phyloP scores from a whole-genome alignment of 2,329 filamentous ascomycete genomes.

The Talaromyces albobiverticillius region DNA sequence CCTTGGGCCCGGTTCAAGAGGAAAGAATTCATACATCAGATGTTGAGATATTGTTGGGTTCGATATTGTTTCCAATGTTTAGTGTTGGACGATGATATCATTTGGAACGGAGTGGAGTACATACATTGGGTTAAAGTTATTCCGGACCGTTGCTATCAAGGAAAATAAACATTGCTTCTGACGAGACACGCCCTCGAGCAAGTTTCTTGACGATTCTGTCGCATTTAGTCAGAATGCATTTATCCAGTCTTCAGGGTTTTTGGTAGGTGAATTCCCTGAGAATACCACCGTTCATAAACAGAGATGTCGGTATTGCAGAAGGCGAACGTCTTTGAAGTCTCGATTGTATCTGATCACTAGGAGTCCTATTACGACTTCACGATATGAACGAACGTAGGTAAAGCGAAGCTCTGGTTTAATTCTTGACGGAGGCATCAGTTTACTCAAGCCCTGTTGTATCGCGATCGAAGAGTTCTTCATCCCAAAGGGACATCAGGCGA shows the following conservation, averaged over 20 bases:
- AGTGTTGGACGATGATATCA: constrained; percentile 6
- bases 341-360: constrained; percentile 42
- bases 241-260: constrained; percentile 11
- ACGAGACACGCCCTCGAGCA: no score
- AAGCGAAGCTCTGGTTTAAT: constrained; percentile 20
- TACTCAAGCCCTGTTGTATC: constrained; percentile 38
- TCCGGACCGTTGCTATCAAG: not conserved
- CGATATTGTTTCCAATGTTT: not conserved
- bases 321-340: constrained; percentile 52
- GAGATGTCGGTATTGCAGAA: constrained; percentile 22
- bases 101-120: not conserved
- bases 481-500: no score
- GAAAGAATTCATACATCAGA: constrained; percentile 70
- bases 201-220: constrained; percentile 20
- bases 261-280: constrained; percentile 4
- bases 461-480: no score
- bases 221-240: constrained; percentile 21
- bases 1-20: constrained; percentile 74
- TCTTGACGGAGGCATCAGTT: constrained; percentile 32
- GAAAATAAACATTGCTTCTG: not conserved
- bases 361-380: not conserved
- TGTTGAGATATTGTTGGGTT: constrained; percentile 14
- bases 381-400: constrained; percentile 35
- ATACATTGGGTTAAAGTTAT: not conserved
- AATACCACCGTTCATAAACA: not conserved